Evolutionary conservation across 257 asterid species (phyloP).

Genomic region (Parsonsia alboflavescens): DNA sequence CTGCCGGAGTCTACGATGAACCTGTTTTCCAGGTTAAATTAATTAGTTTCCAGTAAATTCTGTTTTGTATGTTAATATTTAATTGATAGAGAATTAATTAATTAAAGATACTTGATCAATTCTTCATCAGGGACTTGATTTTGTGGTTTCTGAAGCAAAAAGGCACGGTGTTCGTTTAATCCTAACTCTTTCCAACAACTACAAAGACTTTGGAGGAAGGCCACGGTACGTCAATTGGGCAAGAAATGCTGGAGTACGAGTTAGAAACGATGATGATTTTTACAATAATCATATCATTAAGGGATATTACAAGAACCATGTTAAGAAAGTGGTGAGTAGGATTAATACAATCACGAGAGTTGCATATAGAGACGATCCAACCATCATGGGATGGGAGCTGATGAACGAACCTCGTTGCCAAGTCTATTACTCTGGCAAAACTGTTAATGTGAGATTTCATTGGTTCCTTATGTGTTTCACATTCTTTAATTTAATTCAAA

Average conservation of each 20-base stretch:
- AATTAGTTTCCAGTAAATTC: no score
- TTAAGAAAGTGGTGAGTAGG: slow-evolving; percentile 34
- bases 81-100: not conserved
- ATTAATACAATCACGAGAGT: slow-evolving; percentile 36
- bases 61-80: not conserved
- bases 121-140: slow-evolving; percentile 41
- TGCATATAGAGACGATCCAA: slow-evolving; percentile 43
- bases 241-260: slow-evolving; percentile 30
- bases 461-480: no score
- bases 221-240: slow-evolving; percentile 45
- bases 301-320: slow-evolving; percentile 40
- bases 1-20: slow-evolving; percentile 47
- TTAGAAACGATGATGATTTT: slow-evolving; percentile 41
- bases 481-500: no score
- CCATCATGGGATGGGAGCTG: slow-evolving; percentile 60
- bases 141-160: slow-evolving; percentile 44
- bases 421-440: slow-evolving; percentile 41
- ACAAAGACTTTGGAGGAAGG: slow-evolving; percentile 51
- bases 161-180: slow-evolving; percentile 30
- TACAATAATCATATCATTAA: slow-evolving; percentile 31
- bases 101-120: not conserved
- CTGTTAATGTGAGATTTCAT: slow-evolving; percentile 23
- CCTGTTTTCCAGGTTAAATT: slow-evolving; percentile 35
- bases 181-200: slow-evolving; percentile 40
- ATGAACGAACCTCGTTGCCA: slow-evolving; percentile 57